Evolutionary conservation across 2,329 filamentous ascomycete species (phyloP).

Genomic region (Exophiala lecanii-corni): DNA sequence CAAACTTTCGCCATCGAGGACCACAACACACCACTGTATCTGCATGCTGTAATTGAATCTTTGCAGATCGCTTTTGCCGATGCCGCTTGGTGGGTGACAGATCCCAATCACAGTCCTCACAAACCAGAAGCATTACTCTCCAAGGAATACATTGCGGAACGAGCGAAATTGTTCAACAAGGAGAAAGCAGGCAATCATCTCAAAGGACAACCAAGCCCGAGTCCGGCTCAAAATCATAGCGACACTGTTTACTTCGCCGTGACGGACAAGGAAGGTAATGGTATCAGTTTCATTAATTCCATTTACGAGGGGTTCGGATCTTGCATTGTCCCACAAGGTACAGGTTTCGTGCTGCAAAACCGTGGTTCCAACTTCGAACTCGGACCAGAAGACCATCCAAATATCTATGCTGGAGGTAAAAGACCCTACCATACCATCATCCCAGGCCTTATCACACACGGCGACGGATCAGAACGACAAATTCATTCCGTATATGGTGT

Average conservation of each 20-base stretch:
- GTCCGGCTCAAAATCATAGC: conserved; percentile 76
- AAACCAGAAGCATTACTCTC: conserved; percentile 71
- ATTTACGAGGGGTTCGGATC: conserved; percentile 87
- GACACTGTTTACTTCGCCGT: conserved; percentile 95
- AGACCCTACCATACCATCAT: conserved; percentile 98
- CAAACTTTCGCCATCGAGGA: conserved; percentile 64
- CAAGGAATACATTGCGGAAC: conserved; percentile 67
- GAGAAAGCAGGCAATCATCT: conserved; percentile 49
- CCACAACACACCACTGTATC: conserved; percentile 75
- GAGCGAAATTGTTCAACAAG: conserved; percentile 59
- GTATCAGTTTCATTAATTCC: conserved; percentile 93
- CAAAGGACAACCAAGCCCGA: conserved; percentile 57
- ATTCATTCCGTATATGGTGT: conserved; percentile 87
- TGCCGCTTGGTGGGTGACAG: conserved; percentile 82
- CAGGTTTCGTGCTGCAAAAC: conserved; percentile 92
- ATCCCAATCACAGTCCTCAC: conserved; percentile 45
- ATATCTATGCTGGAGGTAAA: conserved; percentile 74
- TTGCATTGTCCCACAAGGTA: conserved; percentile 74
- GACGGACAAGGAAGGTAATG: conserved; percentile 78
- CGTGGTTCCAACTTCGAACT: conserved; percentile 81
- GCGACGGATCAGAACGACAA: conserved; percentile 52
- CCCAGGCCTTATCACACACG: conserved; percentile 79
- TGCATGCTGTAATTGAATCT: conserved; percentile 83
- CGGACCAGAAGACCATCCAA: conserved; percentile 62
- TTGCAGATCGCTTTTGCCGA: conserved; percentile 89